These are phyloP conservation scores for Clonostachys chloroleuca DNA, from an alignment of 2,329 filamentous ascomycete genomes.

Conservation along the genomic window DNA sequence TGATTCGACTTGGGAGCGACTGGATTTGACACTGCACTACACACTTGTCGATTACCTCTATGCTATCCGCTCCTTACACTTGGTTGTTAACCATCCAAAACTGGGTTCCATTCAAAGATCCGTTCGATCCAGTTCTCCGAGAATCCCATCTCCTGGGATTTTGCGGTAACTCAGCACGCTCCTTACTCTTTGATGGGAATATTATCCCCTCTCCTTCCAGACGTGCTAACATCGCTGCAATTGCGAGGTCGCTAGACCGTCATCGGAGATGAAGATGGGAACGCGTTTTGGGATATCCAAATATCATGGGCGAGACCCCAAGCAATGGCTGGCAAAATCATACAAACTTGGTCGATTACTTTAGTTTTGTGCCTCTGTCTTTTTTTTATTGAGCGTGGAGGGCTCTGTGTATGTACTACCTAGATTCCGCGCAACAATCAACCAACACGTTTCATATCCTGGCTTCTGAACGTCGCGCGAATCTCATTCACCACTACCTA, in stretches of 20 bases:
- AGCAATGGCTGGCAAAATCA: constrained; percentile 9
- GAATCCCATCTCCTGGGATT: neutral
- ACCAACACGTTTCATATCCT: too few relatives aligned
- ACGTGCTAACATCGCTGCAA: too few relatives aligned
- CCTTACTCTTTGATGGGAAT: too few relatives aligned
- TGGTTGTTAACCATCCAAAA: too few relatives aligned
- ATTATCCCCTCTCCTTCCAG: too few relatives aligned
- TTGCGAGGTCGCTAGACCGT: too few relatives aligned
- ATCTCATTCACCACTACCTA: too few relatives aligned
- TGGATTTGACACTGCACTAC: constrained; percentile 9
- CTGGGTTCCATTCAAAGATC: too few relatives aligned
- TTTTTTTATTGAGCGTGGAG: constrained; percentile 1
- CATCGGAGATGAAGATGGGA: neutral
- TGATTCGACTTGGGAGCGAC: constrained; percentile 7
- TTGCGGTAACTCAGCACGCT: neutral
- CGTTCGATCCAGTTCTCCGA: neutral
- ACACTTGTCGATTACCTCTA: constrained; percentile 19
- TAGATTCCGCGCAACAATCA: too few relatives aligned
- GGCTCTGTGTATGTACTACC: too few relatives aligned
- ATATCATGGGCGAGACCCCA: constrained; percentile 3
- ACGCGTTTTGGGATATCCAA: constrained; percentile 4
- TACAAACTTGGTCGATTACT: constrained; percentile 3
- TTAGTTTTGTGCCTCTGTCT: constrained; percentile 2
- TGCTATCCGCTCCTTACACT: constrained; percentile 32
- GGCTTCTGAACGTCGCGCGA: too few relatives aligned